These are phyloP conservation scores for Ophiobolus disseminans DNA, from an alignment of 2,329 filamentous ascomycete species.

Conservation along the genomic window DNA sequence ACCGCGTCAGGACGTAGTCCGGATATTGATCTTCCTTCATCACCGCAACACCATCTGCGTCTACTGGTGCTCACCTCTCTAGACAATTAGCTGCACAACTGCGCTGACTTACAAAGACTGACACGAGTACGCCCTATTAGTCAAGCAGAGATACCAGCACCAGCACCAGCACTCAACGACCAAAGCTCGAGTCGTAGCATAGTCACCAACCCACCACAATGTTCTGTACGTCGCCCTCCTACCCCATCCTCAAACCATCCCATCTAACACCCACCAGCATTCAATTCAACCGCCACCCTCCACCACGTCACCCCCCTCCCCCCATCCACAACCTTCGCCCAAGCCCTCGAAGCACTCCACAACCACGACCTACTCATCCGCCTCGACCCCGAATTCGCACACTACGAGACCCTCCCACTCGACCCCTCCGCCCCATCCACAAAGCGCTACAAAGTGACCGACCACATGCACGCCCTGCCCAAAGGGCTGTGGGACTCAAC, in stretches of 20 bases:
- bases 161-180: too few relatives aligned
- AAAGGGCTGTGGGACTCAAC: conserved; percentile 47
- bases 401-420: conserved; percentile 37
- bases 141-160: too few relatives aligned
- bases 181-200: too few relatives aligned
- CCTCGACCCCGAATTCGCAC: conserved; percentile 46
- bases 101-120: too few relatives aligned
- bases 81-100: too few relatives aligned
- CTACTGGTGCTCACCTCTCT: too few relatives aligned
- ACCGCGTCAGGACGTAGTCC: not conserved
- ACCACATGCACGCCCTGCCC: conserved; percentile 47
- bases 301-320: conserved; percentile 46
- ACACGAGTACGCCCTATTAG: too few relatives aligned
- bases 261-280: conserved; percentile 27
- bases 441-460: conserved; percentile 48
- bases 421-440: conserved; percentile 27
- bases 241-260: not conserved
- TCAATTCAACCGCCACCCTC: conserved; percentile 42
- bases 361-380: conserved; percentile 48
- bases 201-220: too few relatives aligned
- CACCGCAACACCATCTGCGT: too few relatives aligned
- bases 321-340: conserved; percentile 22
- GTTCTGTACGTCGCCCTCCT: conserved; percentile 34
- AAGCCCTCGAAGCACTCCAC: conserved; percentile 34
- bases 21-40: too few relatives aligned